Evolutionary conservation across 129 eudicot species (phyloP).

Genomic region (Logfia minima): DNA sequence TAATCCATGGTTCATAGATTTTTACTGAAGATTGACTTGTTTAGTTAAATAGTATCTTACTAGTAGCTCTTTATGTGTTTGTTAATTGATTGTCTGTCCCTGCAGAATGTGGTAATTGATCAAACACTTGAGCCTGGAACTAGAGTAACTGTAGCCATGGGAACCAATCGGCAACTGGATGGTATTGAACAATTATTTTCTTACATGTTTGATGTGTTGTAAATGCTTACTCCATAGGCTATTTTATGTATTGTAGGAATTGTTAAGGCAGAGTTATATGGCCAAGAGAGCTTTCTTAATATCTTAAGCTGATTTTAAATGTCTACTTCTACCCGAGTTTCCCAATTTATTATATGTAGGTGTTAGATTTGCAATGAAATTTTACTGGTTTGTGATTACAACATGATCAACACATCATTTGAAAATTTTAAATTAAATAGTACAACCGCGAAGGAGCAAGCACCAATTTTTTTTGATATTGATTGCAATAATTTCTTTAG

Average conservation of each 20-base stretch:
- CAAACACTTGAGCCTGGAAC: constrained; percentile 72
- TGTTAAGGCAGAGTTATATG: neutral
- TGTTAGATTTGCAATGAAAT: neutral
- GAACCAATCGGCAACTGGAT: constrained; percentile 67
- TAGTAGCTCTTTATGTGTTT: constrained; percentile 18
- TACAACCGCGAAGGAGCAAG: neutral
- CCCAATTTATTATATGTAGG: neutral
- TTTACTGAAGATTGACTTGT: neutral
- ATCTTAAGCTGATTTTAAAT: neutral
- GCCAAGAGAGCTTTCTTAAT: neutral
- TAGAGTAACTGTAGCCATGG: constrained; percentile 96
- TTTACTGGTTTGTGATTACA: neutral
- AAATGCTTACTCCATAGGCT: neutral
- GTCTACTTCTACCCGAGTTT: neutral
- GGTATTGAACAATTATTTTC: constrained; percentile 35
- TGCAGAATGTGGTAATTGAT: constrained; percentile 87
- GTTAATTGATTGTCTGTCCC: constrained; percentile 12
- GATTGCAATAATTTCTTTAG: neutral
- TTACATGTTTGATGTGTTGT: constrained; percentile 10
- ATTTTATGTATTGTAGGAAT: neutral
- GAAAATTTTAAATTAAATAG: neutral
- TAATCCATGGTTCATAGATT: neutral
- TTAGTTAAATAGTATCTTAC: neutral
- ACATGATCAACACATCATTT: neutral
- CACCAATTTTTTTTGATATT: too few species aligned